phyloP scores from a whole-genome alignment of 1,284 basidiomycete genomes.

The Mycena sp. region DNA sequence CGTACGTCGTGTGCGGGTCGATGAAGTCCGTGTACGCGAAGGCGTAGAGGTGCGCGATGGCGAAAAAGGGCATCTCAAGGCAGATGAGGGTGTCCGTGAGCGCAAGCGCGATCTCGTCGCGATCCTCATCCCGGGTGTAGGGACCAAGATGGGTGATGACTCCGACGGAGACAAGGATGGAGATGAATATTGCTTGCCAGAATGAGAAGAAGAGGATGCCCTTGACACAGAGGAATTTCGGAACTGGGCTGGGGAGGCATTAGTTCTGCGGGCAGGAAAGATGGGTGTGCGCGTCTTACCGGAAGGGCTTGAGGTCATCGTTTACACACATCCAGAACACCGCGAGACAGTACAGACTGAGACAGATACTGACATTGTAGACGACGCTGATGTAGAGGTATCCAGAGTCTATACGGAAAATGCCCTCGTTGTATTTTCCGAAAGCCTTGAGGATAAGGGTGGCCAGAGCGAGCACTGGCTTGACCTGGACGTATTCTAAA shows the following conservation, averaged over 20 bases:
- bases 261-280: not conserved
- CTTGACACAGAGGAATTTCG: slow-evolving; percentile 98
- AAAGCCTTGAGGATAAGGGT: slow-evolving; percentile 89
- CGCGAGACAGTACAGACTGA: slow-evolving; percentile 88
- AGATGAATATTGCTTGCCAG: slow-evolving; percentile 93
- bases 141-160: slow-evolving; percentile 84
- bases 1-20: slow-evolving; percentile 70
- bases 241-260: slow-evolving; percentile 67
- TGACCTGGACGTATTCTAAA: slow-evolving; percentile 96
- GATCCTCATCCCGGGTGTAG: slow-evolving; percentile 71
- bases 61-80: slow-evolving; percentile 98
- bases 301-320: slow-evolving; percentile 87
- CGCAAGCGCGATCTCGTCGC: slow-evolving; percentile 91
- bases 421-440: slow-evolving; percentile 92
- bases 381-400: slow-evolving; percentile 93
- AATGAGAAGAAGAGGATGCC: slow-evolving; percentile 98
- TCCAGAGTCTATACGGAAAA: slow-evolving; percentile 85
- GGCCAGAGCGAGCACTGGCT: slow-evolving; percentile 87
- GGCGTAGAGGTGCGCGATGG: slow-evolving; percentile 91
- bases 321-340: slow-evolving; percentile 95
- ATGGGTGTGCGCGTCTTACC: slow-evolving; percentile 55
- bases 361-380: slow-evolving; percentile 79
- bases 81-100: slow-evolving; percentile 93
- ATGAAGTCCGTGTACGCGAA: slow-evolving; percentile 90
- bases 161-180: slow-evolving; percentile 86